Conservation (phyloP, 805 yeast genomes). For the Candida chilensis region DNA sequence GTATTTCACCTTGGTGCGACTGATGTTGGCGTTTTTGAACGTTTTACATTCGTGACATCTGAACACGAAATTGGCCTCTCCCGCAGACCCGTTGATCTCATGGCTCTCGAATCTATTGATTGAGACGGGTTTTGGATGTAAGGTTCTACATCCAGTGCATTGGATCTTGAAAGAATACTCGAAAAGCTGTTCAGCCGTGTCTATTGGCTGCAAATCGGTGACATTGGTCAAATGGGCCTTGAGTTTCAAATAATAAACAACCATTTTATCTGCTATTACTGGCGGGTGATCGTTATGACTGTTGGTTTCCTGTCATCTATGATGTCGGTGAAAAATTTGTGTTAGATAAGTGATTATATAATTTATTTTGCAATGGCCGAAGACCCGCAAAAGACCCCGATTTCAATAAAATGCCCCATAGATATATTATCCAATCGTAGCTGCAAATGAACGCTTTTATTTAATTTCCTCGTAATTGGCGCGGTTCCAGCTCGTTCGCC, state of each 20-base stretch:
- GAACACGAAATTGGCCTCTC: conserved; percentile 78
- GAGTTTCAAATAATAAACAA: conserved; percentile 23
- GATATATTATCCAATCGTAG: too few species aligned
- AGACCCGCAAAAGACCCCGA: too few species aligned
- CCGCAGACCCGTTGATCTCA: conserved; percentile 62
- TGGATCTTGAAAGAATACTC: conserved; percentile 67
- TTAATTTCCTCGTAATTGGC: too few species aligned
- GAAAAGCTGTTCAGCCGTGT: conserved; percentile 51
- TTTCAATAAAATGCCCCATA: too few species aligned
- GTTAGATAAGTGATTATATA: too few species aligned
- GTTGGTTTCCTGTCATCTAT: too few species aligned
- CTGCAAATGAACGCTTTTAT: too few species aligned
- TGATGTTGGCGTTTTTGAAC: conserved; percentile 18
- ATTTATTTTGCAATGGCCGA: too few species aligned
- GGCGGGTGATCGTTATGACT: background rate
- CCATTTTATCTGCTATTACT: conserved; percentile 19
- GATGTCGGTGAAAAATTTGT: too few species aligned
- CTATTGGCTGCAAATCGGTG: conserved; percentile 48
- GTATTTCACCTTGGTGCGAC: conserved; percentile 22
- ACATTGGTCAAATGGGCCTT: conserved; percentile 46
- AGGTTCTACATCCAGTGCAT: conserved; percentile 76
- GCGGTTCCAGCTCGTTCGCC: too few species aligned
- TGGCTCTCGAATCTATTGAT: conserved; percentile 61
- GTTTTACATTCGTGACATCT: conserved; percentile 58
- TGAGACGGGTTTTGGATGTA: conserved; percentile 59